These are phyloP conservation scores for Phytophthora sp. DNA, from an alignment of 352 stramenopile species.

Conservation along the genomic window DNA sequence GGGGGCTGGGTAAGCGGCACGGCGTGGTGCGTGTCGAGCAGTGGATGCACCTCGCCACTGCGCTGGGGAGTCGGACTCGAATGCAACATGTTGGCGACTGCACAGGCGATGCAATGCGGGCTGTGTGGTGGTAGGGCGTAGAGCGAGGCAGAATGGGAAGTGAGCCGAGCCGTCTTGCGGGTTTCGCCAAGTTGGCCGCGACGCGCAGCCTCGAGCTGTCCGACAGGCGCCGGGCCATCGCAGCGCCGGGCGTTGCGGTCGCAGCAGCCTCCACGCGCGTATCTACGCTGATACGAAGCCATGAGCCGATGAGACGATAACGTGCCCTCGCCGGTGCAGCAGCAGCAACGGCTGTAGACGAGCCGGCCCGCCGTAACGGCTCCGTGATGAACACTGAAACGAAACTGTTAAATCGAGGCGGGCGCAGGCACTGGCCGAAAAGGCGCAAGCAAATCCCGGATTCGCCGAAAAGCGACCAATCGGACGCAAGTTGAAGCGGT, in stretches of 20 bases:
- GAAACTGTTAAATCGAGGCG: constrained; percentile 1
- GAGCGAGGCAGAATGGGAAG: constrained; percentile 19
- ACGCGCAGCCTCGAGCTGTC: not conserved
- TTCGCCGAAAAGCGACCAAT: constrained; percentile 12
- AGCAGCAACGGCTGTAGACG: no score
- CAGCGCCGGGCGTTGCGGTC: constrained; percentile 5
- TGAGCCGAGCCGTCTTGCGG: constrained; percentile 1
- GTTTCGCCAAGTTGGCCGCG: not conserved
- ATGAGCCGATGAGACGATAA: constrained; percentile 34
- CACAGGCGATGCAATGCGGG: not conserved
- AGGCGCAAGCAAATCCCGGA: not conserved
- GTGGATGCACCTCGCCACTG: constrained; percentile 22
- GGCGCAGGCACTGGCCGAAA: not conserved
- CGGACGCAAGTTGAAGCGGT: not conserved
- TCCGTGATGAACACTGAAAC: not conserved
- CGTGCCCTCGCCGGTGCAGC: constrained; percentile 27
- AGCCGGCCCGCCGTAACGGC: not conserved
- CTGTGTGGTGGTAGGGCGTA: not conserved
- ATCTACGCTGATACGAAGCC: constrained; percentile 30
- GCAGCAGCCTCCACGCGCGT: constrained; percentile 25
- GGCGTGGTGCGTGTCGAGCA: constrained; percentile 25
- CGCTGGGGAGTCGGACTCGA: constrained; percentile 17
- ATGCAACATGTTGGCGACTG: constrained; percentile 19
- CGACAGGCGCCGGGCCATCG: constrained; percentile 6
- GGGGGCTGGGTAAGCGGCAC: constrained; percentile 6